A percentile compares a stretch with the other conserved stretches of the same genome.
These are phyloP conservation scores for Phytophthora meadii DNA, from an alignment of 352 stramenopile genomes.

Conservation along the genomic window DNA sequence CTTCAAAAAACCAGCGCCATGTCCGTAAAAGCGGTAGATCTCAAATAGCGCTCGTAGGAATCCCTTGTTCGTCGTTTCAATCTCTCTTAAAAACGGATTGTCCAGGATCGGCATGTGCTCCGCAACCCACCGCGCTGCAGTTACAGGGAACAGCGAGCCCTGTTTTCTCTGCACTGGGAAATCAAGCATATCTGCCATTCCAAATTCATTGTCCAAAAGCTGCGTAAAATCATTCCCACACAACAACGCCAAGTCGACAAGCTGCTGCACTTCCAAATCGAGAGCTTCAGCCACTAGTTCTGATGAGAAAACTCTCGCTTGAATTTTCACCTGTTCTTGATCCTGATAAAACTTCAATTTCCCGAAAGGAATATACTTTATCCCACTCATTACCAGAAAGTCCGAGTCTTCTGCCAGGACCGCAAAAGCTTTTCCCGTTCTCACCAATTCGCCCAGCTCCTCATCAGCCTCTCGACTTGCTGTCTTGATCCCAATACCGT, in stretches of 20 bases:
- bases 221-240: slow-evolving; percentile 91
- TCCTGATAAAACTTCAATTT: slow-evolving; percentile 44
- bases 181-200: slow-evolving; percentile 52
- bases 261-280: slow-evolving; percentile 60
- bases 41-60: slow-evolving; percentile 68
- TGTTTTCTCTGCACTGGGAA: slow-evolving; percentile 64
- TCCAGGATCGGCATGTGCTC: slow-evolving; percentile 64
- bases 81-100: slow-evolving; percentile 55
- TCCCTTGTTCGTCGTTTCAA: slow-evolving; percentile 48
- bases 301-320: slow-evolving; percentile 77
- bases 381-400: slow-evolving; percentile 85
- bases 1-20: slow-evolving; percentile 48
- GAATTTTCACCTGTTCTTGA: slow-evolving; percentile 33
- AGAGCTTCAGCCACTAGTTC: slow-evolving; percentile 67
- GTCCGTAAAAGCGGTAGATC: slow-evolving; percentile 85
- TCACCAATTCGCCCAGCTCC: slow-evolving; percentile 72
- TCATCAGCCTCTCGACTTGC: slow-evolving; percentile 80
- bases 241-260: slow-evolving; percentile 87
- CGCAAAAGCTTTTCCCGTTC: slow-evolving; percentile 56
- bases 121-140: slow-evolving; percentile 64
- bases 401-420: slow-evolving; percentile 89
- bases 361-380: slow-evolving; percentile 84
- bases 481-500: slow-evolving; percentile 56
- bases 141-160: slow-evolving; percentile 48
- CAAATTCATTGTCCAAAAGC: slow-evolving; percentile 69